Evolutionary conservation across 2,329 filamentous ascomycete species (phyloP), one percentile per base, ranked within the genome.

Genomic region (Fusarium sp.): DNA sequence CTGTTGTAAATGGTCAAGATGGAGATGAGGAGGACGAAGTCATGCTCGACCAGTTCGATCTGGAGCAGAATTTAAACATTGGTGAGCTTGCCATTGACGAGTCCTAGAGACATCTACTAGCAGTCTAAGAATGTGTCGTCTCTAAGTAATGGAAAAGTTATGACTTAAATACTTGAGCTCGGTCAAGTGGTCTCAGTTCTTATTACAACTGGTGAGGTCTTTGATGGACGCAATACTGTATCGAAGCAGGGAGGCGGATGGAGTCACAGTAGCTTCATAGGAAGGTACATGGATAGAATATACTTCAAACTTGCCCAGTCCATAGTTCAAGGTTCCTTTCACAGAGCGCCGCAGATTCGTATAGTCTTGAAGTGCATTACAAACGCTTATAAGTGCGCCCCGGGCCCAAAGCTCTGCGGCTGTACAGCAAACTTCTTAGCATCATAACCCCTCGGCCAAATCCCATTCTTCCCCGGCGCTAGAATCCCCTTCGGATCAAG

Each of bases 401-500:
- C 34, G 0, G 34, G 34, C 18, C 34, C 34, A n/a, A 37, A 37
- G 34, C 34, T 37, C 5, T 34, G 25, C 0, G 48, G 53, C 0
- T 10, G 4, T 5, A 69, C 16, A 1, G 46, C 25, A 34, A 65
- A 69, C 18, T 61, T 37, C 2, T 46, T 30, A 0, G 29, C 60
- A 12, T 65, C 34, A 18, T 70, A 70, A 1, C 42, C 42, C 24
- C 12, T 44, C 0, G 67, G 68, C 70, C 70, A 72, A 5, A 72
- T 65, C 0, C 70, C 69, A 22, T 67, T 70, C 32, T 64, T 72
- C 1, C 69, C 69, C 0, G 70, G 70, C 1, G 70, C 66, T 4
- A 72, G 30, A 12, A 72, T 72, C 12, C 70, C 70, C 14, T 72
- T 72, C 0, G 70, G 70, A 30, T 72, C 70, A 1, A 72, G 16